Base-by-base conservation (phyloP, 2,329 filamentous ascomycete species). In the Colletotrichum sp. region DNA sequence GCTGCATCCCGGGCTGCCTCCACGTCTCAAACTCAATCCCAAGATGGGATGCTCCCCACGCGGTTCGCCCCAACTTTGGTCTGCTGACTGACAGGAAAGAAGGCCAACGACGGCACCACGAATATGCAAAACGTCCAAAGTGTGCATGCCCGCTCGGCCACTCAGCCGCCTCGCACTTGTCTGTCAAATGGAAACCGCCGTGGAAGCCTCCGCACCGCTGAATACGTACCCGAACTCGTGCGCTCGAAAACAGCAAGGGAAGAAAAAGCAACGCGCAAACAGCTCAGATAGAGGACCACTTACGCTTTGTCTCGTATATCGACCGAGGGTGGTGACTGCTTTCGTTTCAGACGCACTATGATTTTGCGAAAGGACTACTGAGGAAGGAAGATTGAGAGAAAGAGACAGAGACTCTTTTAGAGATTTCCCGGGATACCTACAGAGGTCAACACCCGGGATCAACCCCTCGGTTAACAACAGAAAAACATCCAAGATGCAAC, bases 1-100 rank as follows among this genome's bases (percentile, higher is more conserved):
- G 55, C 25, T 30, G 19, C 28, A n/a, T 28, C 67, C 67, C 27
- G 28, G 68, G 72, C 60, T 60, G 52, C 68, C 55, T 63, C 55
- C 25, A 60, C 25, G 55, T 30, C 69, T 19, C 27, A 63, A 73
- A 75, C 57, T 73, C 73, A 75, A 73, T 68, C 57, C 39, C 44
- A 73, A 60, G 34, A 69, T 75, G 59, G 70, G 70, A 75, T 32
- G 64, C 55, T 32, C 44, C 34, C 39, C 48, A 70, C 68, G 57
- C 57, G 34, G 67, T 69, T 61, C 16, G 63, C 30, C 36, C 61
- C 36, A 52, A 55, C 25, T 19, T 48, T 36, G 39, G 36, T 68
- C 73, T 68, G 48, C 69, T 52, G 69, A 73, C 9, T 72, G 44
- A 34, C 55, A 28, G 67, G 22, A 69, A 32, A 55, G 16, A 28